A percentile compares a stretch with the other conserved stretches of the same genome.
Evolutionary conservation across 169 alveolate genomes (phyloP).

Genomic region (Blepharisma undulans): DNA sequence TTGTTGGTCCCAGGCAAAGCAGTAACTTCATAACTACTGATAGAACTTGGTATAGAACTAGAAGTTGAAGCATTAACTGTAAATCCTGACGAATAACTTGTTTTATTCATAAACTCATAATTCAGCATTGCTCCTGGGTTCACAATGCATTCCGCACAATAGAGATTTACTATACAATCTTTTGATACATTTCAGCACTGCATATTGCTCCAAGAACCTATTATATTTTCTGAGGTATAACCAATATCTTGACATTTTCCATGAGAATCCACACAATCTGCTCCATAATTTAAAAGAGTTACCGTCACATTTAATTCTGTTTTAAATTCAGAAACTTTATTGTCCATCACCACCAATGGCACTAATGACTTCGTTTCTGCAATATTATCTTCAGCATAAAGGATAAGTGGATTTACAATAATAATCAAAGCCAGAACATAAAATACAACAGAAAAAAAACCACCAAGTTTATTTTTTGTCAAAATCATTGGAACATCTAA

Average conservation of each 20-base stretch:
- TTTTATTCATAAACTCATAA: background rate
- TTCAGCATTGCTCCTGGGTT: background rate
- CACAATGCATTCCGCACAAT: background rate
- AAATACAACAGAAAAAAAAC: slow-evolving; percentile 30
- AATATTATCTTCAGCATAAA: background rate
- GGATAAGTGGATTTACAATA: background rate
- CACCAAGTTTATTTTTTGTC: slow-evolving; percentile 19
- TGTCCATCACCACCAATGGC: background rate
- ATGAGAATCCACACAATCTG: background rate
- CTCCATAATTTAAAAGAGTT: background rate
- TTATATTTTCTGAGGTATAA: too few species aligned
- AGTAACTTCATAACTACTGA: background rate
- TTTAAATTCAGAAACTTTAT: background rate
- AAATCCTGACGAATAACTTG: background rate
- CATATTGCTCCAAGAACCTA: too few species aligned
- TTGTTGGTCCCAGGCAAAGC: background rate
- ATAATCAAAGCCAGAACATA: background rate
- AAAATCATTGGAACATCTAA: background rate
- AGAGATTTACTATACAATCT: background rate
- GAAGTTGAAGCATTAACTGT: background rate
- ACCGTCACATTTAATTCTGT: background rate
- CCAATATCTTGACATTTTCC: background rate
- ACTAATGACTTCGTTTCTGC: background rate
- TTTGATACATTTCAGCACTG: background rate
- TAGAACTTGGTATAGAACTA: background rate